Evolutionary conservation across 257 asterid genomes (phyloP).

Genomic region (Solanum bulbocastanum): DNA sequence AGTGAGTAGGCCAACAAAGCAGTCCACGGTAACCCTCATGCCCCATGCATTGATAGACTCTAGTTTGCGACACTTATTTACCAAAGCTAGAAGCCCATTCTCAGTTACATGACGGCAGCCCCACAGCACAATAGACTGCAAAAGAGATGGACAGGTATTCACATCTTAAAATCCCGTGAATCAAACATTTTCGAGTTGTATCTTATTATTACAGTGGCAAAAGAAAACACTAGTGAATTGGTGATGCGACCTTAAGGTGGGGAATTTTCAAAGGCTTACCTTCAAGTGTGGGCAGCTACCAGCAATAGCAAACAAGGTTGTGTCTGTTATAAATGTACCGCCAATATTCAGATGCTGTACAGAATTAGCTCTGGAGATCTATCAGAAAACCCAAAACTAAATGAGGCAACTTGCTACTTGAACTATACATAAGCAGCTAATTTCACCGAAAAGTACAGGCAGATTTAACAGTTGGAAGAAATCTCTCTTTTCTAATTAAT

Average conservation of each 20-base stretch:
- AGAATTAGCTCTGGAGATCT: conserved; percentile 65
- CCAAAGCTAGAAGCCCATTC: conserved; percentile 66
- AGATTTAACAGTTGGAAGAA: not conserved
- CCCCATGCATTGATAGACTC: conserved; percentile 91
- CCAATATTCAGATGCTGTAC: conserved; percentile 78
- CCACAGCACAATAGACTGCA: conserved; percentile 77
- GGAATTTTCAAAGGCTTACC: conserved; percentile 22
- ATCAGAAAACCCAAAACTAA: not conserved
- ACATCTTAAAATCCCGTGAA: not conserved
- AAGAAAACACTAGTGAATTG: not conserved
- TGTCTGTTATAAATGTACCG: conserved; percentile 79
- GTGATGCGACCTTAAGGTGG: not conserved
- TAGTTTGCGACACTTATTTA: conserved; percentile 57
- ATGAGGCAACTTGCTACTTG: not conserved
- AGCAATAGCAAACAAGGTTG: conserved; percentile 60
- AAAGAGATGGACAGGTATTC: not conserved
- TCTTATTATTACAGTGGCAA: not conserved
- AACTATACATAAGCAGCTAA: not conserved
- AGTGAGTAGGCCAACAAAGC: conserved; percentile 55
- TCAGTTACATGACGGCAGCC: conserved; percentile 85
- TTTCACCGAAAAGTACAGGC: not conserved
- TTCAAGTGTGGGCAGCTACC: conserved; percentile 65
- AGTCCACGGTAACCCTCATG: conserved; percentile 54
- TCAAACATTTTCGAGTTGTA: not conserved
- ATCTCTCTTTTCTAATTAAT: not conserved